Conservation (phyloP, 768 basidiomycete genomes). For the Agaricus subrufescens region DNA sequence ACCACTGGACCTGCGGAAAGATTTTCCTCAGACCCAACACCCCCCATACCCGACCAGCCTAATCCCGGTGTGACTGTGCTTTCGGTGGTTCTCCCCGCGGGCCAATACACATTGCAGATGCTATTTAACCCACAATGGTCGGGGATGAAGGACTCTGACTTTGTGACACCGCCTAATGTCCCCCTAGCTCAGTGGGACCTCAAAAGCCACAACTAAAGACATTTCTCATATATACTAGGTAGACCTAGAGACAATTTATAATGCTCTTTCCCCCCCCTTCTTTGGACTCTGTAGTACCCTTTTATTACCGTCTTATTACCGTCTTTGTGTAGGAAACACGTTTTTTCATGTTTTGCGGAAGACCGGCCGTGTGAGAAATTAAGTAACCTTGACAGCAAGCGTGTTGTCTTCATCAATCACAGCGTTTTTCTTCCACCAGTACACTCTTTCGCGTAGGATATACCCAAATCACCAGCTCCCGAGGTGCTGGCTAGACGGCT, state of each 20-base stretch:
- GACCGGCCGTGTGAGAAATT: not conserved
- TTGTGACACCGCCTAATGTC: constrained; percentile 70
- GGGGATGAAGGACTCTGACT: constrained; percentile 50
- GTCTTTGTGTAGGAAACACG: not conserved
- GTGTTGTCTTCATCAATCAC: not conserved
- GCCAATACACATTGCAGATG: constrained; percentile 75
- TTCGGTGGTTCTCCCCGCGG: constrained; percentile 62
- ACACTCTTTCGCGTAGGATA: not conserved
- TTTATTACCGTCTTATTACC: not conserved
- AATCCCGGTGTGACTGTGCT: constrained; percentile 83
- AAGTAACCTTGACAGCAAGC: constrained; percentile 5
- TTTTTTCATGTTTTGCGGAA: no score
- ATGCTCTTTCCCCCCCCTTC: not conserved
- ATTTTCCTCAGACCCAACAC: constrained; percentile 54
- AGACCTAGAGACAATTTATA: constrained; percentile 4
- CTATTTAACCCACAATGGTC: constrained; percentile 94
- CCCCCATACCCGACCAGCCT: constrained; percentile 58
- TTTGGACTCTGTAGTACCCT: not conserved
- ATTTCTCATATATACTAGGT: constrained; percentile 12
- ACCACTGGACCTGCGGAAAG: constrained; percentile 49
- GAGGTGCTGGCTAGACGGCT: constrained; percentile 1
- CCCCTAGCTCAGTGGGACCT: constrained; percentile 70
- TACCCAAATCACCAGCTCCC: not conserved
- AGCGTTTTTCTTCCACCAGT: not conserved
- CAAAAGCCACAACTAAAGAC: constrained; percentile 63